Percentiles rank a stretch among this genome's conserved stretches.
phyloP scores from a whole-genome alignment of 129 eudicot species.

The sunflower (Helianthus annuus) region HanXRQr2.0-SUNRISE NC_035440.2:4441499-4441998 shows the following conservation, averaged over 20 bases:
- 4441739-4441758: constrained; percentile 77
- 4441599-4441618: constrained; percentile 72
- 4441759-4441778: constrained; percentile 5
- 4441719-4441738: constrained; percentile 96
- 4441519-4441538: constrained; percentile 90
- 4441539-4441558: constrained; percentile 93
- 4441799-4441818: background rate
- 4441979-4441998: too few species aligned
- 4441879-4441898: too few species aligned
- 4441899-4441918: too few species aligned
- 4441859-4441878: too few species aligned
- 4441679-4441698: background rate
- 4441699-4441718: constrained; percentile 43
- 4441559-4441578: constrained; percentile 65
- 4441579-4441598: constrained; percentile 79
- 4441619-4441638: too few species aligned
- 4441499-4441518: constrained; percentile 71
- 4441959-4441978: too few species aligned
- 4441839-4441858: too few species aligned
- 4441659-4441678: too few species aligned
- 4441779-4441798: background rate
- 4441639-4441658: too few species aligned
- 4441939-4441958: too few species aligned
- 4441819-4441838: too few species aligned
- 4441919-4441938: too few species aligned